These are phyloP conservation scores for Diaporthe batatas DNA, from an alignment of 2,329 filamentous ascomycete species.

Conservation along the genomic window DNA sequence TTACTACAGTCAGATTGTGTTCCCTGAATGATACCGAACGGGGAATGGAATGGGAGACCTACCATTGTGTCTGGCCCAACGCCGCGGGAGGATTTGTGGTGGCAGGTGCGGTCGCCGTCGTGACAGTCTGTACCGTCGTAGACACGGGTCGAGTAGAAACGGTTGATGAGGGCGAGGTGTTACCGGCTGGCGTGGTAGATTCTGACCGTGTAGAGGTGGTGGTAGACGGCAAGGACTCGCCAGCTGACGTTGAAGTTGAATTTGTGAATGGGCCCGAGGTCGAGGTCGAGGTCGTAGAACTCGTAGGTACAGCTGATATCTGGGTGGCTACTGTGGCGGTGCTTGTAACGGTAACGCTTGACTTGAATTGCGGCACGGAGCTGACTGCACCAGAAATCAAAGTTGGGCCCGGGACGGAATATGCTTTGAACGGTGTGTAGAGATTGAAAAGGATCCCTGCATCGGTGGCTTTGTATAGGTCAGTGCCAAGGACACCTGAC, in stretches of 20 bases:
- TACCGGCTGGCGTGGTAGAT: background rate
- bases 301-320: background rate
- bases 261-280: background rate
- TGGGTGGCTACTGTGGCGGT: background rate
- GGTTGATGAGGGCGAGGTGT: background rate
- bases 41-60: background rate
- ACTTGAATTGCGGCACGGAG: background rate
- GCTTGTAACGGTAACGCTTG: slow-evolving; percentile 5
- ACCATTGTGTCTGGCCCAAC: slow-evolving; percentile 14
- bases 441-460: slow-evolving; percentile 47
- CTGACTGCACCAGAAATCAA: slow-evolving; percentile 31
- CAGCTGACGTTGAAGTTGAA: too few relatives aligned
- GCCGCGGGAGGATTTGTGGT: background rate
- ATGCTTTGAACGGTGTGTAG: slow-evolving; percentile 42
- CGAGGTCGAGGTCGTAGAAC: background rate
- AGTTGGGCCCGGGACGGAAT: slow-evolving; percentile 47
- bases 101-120: background rate
- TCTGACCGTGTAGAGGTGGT: too few relatives aligned
- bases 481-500: slow-evolving; percentile 46
- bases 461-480: slow-evolving; percentile 45
- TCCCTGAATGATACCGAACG: background rate
- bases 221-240: too few relatives aligned
- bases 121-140: background rate
- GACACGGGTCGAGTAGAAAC: background rate
- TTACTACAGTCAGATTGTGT: background rate